A percentile compares a stretch with the other conserved stretches of the same genome.
Evolutionary conservation across 208 protist genomes (phyloP).

Genomic region (Trypanosoma rangeli): DNA sequence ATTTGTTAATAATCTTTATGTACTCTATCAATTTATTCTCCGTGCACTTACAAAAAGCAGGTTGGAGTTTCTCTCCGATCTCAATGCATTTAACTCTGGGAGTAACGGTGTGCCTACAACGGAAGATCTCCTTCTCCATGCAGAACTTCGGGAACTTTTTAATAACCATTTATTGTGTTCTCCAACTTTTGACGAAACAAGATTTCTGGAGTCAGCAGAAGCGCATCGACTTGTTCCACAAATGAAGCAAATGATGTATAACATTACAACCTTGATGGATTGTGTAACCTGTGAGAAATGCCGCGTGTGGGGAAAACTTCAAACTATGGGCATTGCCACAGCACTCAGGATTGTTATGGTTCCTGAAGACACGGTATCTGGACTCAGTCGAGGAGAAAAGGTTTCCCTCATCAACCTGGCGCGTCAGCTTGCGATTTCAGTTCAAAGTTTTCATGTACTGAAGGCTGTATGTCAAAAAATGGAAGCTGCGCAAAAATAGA

Average conservation of each 20-base stretch:
- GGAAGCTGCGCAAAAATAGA: background rate
- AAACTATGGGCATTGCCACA: constrained; percentile 81
- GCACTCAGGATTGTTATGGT: constrained; percentile 82
- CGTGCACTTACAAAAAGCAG: constrained; percentile 81
- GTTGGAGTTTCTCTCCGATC: constrained; percentile 43
- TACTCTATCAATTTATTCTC: constrained; percentile 86
- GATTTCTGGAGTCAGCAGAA: constrained; percentile 67
- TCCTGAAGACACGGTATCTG: constrained; percentile 12
- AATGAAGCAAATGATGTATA: constrained; percentile 79
- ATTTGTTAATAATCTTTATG: constrained; percentile 84
- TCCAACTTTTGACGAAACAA: constrained; percentile 81
- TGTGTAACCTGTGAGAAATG: constrained; percentile 94
- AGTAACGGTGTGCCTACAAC: constrained; percentile 31
- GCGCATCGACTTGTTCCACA: constrained; percentile 51
- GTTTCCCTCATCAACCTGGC: constrained; percentile 85
- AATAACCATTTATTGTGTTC: constrained; percentile 54
- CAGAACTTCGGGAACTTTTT: constrained; percentile 58
- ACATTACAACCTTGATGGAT: constrained; percentile 89
- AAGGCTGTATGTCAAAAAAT: constrained; percentile 20
- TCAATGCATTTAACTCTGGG: constrained; percentile 60
- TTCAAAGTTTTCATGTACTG: constrained; percentile 45
- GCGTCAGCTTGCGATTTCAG: constrained; percentile 78
- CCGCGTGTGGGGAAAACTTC: constrained; percentile 89
- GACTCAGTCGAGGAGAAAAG: constrained; percentile 66
- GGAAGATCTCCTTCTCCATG: constrained; percentile 53